Conservation (phyloP, 176 grass and related monocot species). For the Miscanthus lutarioriparius region DNA sequence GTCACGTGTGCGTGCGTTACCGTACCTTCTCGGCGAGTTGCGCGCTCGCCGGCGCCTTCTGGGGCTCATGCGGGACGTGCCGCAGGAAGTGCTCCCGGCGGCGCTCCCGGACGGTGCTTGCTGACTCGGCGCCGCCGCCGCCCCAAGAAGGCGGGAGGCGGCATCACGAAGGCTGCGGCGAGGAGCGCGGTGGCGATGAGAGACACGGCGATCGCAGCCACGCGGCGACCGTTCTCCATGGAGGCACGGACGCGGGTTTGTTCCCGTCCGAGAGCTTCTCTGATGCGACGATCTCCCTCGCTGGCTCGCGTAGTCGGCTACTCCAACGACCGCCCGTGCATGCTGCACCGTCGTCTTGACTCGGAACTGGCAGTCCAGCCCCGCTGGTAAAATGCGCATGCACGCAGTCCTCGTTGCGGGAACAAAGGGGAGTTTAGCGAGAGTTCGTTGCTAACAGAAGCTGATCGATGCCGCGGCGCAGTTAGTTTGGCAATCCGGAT, state of each 20-base stretch:
- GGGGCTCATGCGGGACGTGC: slow-evolving; percentile 16
- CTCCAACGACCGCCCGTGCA: slow-evolving; percentile 15
- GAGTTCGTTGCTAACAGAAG: not conserved
- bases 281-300: not conserved
- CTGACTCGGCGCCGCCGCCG: not conserved
- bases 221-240: slow-evolving; percentile 28
- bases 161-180: not conserved
- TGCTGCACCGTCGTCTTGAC: not conserved
- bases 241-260: not conserved
- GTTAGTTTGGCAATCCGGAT: not conserved
- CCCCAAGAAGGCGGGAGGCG: not conserved
- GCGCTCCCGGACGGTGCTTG: not conserved
- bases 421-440: not conserved
- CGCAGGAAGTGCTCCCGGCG: slow-evolving; percentile 22
- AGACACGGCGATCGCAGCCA: slow-evolving; percentile 7
- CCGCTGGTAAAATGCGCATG: not conserved
- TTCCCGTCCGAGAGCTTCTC: not conserved
- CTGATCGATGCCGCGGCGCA: too few relatives aligned
- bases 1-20: too few relatives aligned
- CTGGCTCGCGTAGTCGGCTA: not conserved
- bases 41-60: not conserved
- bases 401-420: not conserved
- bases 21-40: not conserved
- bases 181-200: slow-evolving; percentile 28
- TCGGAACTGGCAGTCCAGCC: not conserved